A percentile compares a stretch with the other conserved stretches of the same genome.
These are phyloP conservation scores for Ganoderma leucocontextum DNA, from an alignment of 1,284 basidiomycete species.

Conservation along the genomic window DNA sequence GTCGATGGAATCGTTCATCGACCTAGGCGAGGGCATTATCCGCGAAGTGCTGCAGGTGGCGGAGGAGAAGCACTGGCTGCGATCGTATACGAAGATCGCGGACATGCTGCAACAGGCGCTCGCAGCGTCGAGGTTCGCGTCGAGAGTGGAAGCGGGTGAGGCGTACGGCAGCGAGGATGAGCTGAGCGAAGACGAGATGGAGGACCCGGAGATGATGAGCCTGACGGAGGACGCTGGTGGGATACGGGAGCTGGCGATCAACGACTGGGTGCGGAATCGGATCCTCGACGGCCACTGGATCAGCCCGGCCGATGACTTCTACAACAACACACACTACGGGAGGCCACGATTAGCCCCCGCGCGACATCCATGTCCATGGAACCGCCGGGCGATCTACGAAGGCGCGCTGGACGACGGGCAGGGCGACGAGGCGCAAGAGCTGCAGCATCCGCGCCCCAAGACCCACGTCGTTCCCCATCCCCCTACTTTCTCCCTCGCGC, in stretches of 20 bases:
- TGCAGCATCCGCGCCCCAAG: conserved; percentile 57
- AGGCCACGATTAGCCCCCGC: conserved; percentile 55
- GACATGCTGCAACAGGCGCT: conserved; percentile 73
- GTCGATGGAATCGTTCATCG: conserved; percentile 69
- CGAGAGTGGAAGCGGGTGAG: conserved; percentile 49
- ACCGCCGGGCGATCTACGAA: conserved; percentile 41
- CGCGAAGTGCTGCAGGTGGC: conserved; percentile 65
- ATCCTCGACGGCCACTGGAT: conserved; percentile 80
- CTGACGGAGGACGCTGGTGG: conserved; percentile 66
- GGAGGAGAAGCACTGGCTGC: conserved; percentile 75
- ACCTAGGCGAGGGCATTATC: conserved; percentile 75
- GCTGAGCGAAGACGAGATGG: conserved; percentile 62
- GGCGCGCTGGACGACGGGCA: conserved; percentile 42
- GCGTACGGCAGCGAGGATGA: conserved; percentile 49
- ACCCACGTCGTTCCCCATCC: conserved; percentile 57
- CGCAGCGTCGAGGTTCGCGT: conserved; percentile 59
- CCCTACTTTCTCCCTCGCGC: conserved; percentile 63
- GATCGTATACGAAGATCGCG: conserved; percentile 65
- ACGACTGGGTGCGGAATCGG: conserved; percentile 75
- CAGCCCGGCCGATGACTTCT: conserved; percentile 75
- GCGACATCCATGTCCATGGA: conserved; percentile 75
- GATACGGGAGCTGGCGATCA: conserved; percentile 69
- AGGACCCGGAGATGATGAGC: conserved; percentile 65
- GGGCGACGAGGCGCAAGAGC: conserved; percentile 37
- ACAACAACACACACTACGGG: conserved; percentile 50